Percentiles rank a stretch among this genome's conserved stretches.
Conservation (phyloP, 768 basidiomycete genomes). For the Agaricus blazei region DNA sequence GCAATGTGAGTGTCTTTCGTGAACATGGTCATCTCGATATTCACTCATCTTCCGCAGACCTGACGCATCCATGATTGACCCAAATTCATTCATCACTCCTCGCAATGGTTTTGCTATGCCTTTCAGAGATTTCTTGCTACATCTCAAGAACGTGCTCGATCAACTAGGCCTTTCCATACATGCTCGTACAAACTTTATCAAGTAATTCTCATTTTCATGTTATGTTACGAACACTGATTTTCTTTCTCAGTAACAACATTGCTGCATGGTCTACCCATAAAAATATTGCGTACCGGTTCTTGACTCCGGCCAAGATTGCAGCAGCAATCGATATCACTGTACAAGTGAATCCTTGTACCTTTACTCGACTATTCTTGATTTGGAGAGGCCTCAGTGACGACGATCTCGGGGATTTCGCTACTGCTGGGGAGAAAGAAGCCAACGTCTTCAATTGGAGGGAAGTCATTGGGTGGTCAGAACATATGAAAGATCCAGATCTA, state of each 20-base stretch:
- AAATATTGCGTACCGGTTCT: constrained; percentile 88
- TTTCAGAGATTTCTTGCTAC: constrained; percentile 73
- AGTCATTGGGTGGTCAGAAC: constrained; percentile 75
- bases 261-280: constrained; percentile 69
- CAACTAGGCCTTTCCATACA: constrained; percentile 80
- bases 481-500: constrained; percentile 65
- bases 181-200: constrained; percentile 78
- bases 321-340: constrained; percentile 86
- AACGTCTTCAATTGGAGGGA: constrained; percentile 79
- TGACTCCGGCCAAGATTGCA: constrained; percentile 72
- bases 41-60: constrained; percentile 44
- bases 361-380: constrained; percentile 83
- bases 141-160: constrained; percentile 78
- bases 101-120: constrained; percentile 86
- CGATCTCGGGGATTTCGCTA: constrained; percentile 68
- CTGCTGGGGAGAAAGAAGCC: constrained; percentile 84
- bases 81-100: constrained; percentile 72
- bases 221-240: not conserved
- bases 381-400: constrained; percentile 81
- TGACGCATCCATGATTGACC: constrained; percentile 71
- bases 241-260: constrained; percentile 59
- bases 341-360: constrained; percentile 74
- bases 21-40: not conserved
- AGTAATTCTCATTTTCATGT: constrained; percentile 37
- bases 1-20: constrained; percentile 52